Evolutionary conservation across 306 rosid genomes (phyloP).

Genomic region (Dryas drummondii): DNA sequence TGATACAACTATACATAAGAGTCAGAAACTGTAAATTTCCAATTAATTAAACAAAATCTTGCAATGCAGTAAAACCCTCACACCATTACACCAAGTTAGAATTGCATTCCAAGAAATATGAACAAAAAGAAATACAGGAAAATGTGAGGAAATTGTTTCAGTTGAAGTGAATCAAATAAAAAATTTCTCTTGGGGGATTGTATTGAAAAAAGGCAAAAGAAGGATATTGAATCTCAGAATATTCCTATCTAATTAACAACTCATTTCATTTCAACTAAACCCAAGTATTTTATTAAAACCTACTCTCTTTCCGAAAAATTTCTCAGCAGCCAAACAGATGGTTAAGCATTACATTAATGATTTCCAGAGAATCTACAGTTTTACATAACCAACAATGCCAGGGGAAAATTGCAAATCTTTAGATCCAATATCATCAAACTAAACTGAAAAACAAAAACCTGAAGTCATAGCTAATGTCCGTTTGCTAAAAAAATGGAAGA

Average conservation of each 20-base stretch:
- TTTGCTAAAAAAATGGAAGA: not conserved
- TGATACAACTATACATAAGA: not conserved
- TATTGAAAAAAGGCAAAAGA: not conserved
- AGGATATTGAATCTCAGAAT: not conserved
- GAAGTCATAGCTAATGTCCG: not conserved
- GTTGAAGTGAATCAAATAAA: too few species aligned
- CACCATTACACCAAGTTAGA: not conserved
- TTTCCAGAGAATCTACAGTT: not conserved
- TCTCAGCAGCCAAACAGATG: conserved; percentile 4
- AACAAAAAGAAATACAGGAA: not conserved
- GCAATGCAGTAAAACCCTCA: not conserved
- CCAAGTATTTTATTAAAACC: not conserved
- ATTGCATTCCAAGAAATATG: not conserved
- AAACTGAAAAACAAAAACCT: not conserved
- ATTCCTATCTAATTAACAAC: not conserved
- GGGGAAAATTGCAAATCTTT: not conserved
- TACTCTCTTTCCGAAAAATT: not conserved
- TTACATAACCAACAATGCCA: conserved; percentile 1
- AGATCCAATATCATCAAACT: conserved; percentile 18
- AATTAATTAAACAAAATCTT: not conserved
- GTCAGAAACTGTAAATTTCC: not conserved
- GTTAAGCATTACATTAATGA: not conserved
- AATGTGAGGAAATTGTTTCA: not conserved
- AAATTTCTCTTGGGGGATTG: too few species aligned
- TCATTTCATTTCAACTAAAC: not conserved